Conservation (phyloP, 2,329 filamentous ascomycete genomes). For the Gnomoniopsis smithogilvyi region DNA sequence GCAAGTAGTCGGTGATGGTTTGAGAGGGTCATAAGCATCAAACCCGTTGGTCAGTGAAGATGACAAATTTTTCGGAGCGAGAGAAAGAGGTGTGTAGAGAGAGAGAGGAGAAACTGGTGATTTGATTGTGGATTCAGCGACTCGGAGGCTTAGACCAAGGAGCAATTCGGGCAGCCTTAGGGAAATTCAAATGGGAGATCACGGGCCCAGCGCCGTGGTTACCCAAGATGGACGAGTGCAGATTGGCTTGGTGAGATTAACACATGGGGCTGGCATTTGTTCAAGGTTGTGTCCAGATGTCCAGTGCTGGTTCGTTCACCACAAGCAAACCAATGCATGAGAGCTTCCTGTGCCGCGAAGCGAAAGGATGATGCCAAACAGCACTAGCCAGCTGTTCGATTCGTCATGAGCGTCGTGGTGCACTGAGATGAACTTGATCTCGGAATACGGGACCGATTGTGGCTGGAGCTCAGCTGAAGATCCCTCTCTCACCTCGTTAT, state of each 20-base stretch:
- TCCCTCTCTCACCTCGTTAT: too few relatives aligned
- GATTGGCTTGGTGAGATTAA: not conserved
- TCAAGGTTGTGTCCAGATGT: not conserved
- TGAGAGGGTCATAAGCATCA: too few relatives aligned
- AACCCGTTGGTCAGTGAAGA: too few relatives aligned
- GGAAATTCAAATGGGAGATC: not conserved
- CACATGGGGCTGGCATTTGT: not conserved
- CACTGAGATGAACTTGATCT: not conserved
- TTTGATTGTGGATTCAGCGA: not conserved
- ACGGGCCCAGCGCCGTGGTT: not conserved
- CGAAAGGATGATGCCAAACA: not conserved
- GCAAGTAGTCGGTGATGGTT: not conserved
- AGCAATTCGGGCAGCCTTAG: not conserved
- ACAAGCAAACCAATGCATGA: not conserved
- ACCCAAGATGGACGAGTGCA: not conserved
- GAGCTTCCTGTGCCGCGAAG: not conserved
- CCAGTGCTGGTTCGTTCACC: not conserved
- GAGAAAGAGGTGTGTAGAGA: too few relatives aligned
- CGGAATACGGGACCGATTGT: not conserved
- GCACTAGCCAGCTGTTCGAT: not conserved
- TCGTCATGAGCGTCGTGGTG: not conserved
- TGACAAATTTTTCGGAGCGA: too few relatives aligned
- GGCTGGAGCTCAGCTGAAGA: not conserved
- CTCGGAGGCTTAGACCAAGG: not conserved
- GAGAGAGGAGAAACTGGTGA: not conserved